Conservation (phyloP, 768 basidiomycete genomes). For the Candolleomyces aberdarensis region DNA sequence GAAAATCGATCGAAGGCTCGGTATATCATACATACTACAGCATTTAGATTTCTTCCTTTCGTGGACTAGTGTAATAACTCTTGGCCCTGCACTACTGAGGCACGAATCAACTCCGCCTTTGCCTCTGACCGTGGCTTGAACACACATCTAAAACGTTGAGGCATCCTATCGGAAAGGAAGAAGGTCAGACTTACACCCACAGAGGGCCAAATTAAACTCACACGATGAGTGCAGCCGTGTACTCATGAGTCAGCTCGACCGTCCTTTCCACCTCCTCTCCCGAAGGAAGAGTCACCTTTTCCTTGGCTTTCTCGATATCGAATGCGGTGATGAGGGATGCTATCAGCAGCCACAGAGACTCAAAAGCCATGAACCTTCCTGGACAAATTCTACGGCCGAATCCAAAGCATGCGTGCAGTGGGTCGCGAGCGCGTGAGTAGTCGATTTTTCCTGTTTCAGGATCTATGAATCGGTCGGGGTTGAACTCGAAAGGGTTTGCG, state of each 20-base stretch:
- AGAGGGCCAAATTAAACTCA: constrained; percentile 7
- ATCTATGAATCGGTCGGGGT: constrained; percentile 37
- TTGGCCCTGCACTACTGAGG: too few relatives aligned
- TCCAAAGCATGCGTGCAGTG: constrained; percentile 26
- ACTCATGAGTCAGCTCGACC: constrained; percentile 10
- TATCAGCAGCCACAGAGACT: constrained; percentile 21
- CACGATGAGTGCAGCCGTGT: constrained; percentile 17
- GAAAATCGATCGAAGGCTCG: too few relatives aligned
- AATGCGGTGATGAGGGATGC: constrained; percentile 20
- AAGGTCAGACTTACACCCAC: background rate
- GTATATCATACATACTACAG: too few relatives aligned
- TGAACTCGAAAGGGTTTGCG: constrained; percentile 38
- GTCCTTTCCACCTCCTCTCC: constrained; percentile 8
- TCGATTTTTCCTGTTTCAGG: constrained; percentile 21
- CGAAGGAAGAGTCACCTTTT: constrained; percentile 14
- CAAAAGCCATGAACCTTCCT: constrained; percentile 22
- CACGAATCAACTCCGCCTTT: too few relatives aligned
- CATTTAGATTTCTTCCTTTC: too few relatives aligned
- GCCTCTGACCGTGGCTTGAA: too few relatives aligned
- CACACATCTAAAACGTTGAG: too few relatives aligned
- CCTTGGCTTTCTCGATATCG: constrained; percentile 22
- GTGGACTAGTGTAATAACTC: too few relatives aligned
- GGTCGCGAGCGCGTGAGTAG: constrained; percentile 19
- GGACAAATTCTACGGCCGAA: constrained; percentile 29
- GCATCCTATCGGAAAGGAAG: too few relatives aligned